Percentiles rank a stretch among this genome's conserved stretches.
Conservation (phyloP, 495 filamentous ascomycete species). For the Cenococcum geophilum region DNA sequence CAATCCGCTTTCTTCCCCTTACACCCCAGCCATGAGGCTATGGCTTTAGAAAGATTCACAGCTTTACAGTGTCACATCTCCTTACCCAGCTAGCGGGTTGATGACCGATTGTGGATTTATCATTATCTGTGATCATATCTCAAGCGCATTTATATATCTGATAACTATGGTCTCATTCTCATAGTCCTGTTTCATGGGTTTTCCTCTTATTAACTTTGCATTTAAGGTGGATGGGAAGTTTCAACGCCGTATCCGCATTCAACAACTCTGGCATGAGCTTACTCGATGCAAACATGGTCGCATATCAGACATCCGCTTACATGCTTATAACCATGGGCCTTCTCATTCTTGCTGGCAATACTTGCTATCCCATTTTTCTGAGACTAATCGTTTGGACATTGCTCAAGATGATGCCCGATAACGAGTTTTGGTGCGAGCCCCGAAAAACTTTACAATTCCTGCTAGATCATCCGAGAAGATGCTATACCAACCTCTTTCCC, state of each 20-base stretch:
- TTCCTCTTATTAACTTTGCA: not conserved
- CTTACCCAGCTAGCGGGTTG: too few relatives aligned
- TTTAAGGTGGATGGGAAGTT: conserved; percentile 55
- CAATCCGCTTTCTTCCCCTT: too few relatives aligned
- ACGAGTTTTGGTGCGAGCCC: conserved; percentile 42
- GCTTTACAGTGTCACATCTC: too few relatives aligned
- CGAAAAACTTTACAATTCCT: conserved; percentile 71
- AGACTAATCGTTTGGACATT: conserved; percentile 69
- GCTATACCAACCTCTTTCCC: conserved; percentile 82
- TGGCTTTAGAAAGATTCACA: too few relatives aligned
- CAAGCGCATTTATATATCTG: too few relatives aligned
- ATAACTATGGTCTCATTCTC: not conserved
- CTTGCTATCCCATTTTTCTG: conserved; percentile 70
- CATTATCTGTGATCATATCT: too few relatives aligned
- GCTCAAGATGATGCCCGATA: conserved; percentile 43
- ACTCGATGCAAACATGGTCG: conserved; percentile 71
- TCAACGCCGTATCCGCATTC: conserved; percentile 71
- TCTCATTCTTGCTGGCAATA: conserved; percentile 81
- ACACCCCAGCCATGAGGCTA: too few relatives aligned
- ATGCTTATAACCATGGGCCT: conserved; percentile 69
- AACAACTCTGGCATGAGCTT: conserved; percentile 85
- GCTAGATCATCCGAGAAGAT: conserved; percentile 69
- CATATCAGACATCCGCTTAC: conserved; percentile 60
- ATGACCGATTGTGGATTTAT: too few relatives aligned
- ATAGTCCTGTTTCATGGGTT: not conserved